A percentile compares a stretch with the other conserved stretches of the same genome.
Conservation (phyloP, 148 eudicot species). For the Polygonum aviculare region DNA sequence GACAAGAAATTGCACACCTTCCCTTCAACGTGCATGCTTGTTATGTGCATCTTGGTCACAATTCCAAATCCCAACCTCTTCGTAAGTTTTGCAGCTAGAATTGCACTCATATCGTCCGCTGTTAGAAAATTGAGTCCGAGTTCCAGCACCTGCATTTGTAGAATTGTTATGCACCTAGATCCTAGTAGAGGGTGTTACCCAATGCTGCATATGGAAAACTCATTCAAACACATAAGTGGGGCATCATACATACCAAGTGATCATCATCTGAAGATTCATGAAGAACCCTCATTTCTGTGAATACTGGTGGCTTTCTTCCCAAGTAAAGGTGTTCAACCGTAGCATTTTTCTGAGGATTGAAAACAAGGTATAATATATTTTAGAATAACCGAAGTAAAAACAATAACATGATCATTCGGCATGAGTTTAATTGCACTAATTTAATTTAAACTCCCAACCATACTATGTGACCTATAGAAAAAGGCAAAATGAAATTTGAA, state of each 20-base stretch:
- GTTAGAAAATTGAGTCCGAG: conserved; percentile 83
- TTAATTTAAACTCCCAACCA: background rate
- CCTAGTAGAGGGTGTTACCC: background rate
- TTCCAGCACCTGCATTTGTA: conserved; percentile 55
- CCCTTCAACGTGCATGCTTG: conserved; percentile 92
- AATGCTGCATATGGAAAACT: background rate
- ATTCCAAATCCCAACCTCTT: conserved; percentile 88
- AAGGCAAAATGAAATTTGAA: background rate
- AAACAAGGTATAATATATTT: background rate
- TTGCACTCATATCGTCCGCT: conserved; percentile 87
- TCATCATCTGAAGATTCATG: conserved; percentile 66
- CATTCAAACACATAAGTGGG: background rate
- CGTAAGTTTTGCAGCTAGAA: conserved; percentile 60
- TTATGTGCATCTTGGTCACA: conserved; percentile 65
- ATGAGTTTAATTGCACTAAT: background rate
- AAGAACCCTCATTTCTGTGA: conserved; percentile 87
- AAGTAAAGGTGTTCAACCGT: conserved; percentile 64
- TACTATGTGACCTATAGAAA: background rate
- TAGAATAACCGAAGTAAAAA: background rate
- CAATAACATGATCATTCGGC: background rate
- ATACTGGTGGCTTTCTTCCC: conserved; percentile 84
- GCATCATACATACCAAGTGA: conserved; percentile 39
- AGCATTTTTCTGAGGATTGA: conserved; percentile 34
- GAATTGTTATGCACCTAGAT: background rate
- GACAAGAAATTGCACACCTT: conserved; percentile 25